Evolutionary conservation across 2,329 filamentous ascomycete genomes (phyloP), one percentile per base, ranked within the genome.

Genomic region (Ceratocystis ficicola): DNA sequence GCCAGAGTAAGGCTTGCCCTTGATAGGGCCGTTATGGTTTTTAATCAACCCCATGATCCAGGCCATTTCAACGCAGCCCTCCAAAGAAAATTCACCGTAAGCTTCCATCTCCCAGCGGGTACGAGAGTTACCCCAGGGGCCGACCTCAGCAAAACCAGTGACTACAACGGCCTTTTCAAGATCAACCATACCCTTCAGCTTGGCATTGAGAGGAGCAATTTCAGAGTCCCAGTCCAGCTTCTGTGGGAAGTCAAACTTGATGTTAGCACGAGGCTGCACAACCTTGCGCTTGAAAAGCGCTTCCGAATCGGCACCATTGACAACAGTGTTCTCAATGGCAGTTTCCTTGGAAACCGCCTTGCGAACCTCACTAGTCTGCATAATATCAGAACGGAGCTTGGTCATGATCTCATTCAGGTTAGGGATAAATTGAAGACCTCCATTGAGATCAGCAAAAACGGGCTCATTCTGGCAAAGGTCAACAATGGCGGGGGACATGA

Each of bases 11-110:
- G 88, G 88, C 79, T 95, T 88, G 75, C 94, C 94, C 80, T 99
- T 99, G 75, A 99, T 85, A 41, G 87, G 86, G 20, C 94, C 94
- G 71, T 97, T 97, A 80, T 96, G 90, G 76, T 99, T 95, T 82
- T 93, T 96, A 80, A 99, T 97, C 68, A 97, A 85, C 73, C 94
- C 94, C 93, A 97, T 99, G 76, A 99, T 90, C 94, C 94, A 99
- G 41, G 94, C 92, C 94, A 99, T 99, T 77, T 99, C 94, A 68
- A 99, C 88, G 73, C 94, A 97, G 36, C 94, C 94, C 76, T 99
- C 95, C 15, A 99, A 84, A 7, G 94, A 97, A 79, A 99, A 99
- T 73, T 96, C 84, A 74, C 94, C 94, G 70, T 92, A 86, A 1
- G 94, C 92, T 76, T 99, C 94, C 93, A 99, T 99, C 80, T 99